Conservation (phyloP, 805 yeast species). For the Naumovozyma castellii region DNA sequence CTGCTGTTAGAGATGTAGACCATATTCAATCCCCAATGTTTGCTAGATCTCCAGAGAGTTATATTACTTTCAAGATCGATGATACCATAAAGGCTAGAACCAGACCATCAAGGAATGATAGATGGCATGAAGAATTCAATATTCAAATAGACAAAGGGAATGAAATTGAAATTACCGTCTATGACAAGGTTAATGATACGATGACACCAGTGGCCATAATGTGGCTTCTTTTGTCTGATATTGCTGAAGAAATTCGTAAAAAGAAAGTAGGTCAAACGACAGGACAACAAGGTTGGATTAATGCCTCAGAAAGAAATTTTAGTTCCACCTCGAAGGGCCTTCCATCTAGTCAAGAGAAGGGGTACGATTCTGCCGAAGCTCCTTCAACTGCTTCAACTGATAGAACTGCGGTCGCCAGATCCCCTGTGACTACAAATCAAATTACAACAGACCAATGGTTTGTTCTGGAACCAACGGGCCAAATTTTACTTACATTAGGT, state of each 20-base stretch:
- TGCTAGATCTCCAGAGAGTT: constrained; percentile 69
- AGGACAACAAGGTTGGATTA: constrained; percentile 77
- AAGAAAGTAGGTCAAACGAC: constrained; percentile 69
- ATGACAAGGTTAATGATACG: constrained; percentile 61
- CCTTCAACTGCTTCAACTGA: background rate
- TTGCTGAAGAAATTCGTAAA: constrained; percentile 90
- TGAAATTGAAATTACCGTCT: constrained; percentile 81
- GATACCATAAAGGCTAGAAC: constrained; percentile 78
- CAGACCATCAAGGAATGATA: constrained; percentile 62
- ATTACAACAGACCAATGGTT: constrained; percentile 72
- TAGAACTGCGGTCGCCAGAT: background rate
- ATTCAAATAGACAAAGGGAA: constrained; percentile 83
- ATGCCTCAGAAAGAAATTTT: constrained; percentile 45
- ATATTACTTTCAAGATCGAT: constrained; percentile 72
- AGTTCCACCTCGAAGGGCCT: constrained; percentile 1
- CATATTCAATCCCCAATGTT: constrained; percentile 82
- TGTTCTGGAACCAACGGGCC: constrained; percentile 89
- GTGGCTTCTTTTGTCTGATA: constrained; percentile 85
- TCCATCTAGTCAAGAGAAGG: background rate
- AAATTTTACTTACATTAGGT: constrained; percentile 64
- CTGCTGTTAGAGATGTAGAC: constrained; percentile 79
- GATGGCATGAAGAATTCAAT: constrained; percentile 74
- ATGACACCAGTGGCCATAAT: constrained; percentile 81
- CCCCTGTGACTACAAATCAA: constrained; percentile 5
- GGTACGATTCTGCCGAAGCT: background rate